Evolutionary conservation across 108 stramenopile genomes (phyloP).

Genomic region (Conticribra guillardii): DNA sequence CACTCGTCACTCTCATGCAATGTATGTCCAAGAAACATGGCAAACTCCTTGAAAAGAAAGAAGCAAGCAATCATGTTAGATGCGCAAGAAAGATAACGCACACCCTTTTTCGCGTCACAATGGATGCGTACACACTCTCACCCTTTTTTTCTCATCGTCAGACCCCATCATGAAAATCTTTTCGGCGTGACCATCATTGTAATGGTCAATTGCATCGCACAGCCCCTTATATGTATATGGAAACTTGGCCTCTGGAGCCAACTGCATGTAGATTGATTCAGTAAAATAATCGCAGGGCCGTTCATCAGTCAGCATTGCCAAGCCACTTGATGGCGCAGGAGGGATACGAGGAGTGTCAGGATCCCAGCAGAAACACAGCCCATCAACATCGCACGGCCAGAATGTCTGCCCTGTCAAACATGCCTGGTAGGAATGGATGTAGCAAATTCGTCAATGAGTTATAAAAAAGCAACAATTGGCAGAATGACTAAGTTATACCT

Average conservation of each 20-base stretch:
- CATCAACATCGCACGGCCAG: constrained; percentile 53
- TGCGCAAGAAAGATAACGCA: too few relatives aligned
- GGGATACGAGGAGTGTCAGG: constrained; percentile 39
- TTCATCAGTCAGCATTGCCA: constrained; percentile 35
- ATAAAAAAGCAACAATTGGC: too few relatives aligned
- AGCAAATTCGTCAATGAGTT: too few relatives aligned
- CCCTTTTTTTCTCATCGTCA: constrained; percentile 31
- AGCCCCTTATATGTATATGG: constrained; percentile 50
- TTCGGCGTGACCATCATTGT: constrained; percentile 49
- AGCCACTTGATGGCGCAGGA: constrained; percentile 43
- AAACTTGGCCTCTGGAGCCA: constrained; percentile 38
- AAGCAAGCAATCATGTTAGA: too few relatives aligned
- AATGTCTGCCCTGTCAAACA: constrained; percentile 42
- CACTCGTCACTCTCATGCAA: constrained; percentile 50
- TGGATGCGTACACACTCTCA: too few relatives aligned
- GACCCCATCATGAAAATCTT: constrained; percentile 56
- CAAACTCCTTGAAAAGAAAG: too few relatives aligned
- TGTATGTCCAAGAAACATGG: constrained; percentile 37
- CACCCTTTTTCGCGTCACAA: too few relatives aligned
- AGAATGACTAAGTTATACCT: too few relatives aligned
- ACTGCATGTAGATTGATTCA: constrained; percentile 29
- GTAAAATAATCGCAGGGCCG: constrained; percentile 49
- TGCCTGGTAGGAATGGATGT: not conserved
- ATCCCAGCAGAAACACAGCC: constrained; percentile 54
- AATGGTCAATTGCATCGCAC: constrained; percentile 44